Evolutionary conservation across 2,329 filamentous ascomycete genomes (phyloP).

Genomic region (Lasiodiplodia theobromae): DNA sequence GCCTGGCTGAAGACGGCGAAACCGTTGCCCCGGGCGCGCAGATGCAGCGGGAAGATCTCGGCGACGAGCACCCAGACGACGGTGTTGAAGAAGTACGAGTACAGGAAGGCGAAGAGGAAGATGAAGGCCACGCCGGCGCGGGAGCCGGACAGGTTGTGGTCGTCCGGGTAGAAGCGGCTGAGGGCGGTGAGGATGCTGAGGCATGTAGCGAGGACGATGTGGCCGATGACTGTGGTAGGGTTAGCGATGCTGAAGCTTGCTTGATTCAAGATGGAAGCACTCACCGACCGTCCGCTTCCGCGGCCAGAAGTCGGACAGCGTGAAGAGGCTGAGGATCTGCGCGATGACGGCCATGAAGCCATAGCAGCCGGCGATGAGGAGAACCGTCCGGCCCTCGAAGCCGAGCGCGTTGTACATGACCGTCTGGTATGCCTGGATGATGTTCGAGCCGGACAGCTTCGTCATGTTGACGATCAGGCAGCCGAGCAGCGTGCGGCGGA

Average conservation of each 20-base stretch:
- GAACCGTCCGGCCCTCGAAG: constrained; percentile 40
- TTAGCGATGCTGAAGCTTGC: too few relatives aligned
- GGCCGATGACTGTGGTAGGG: constrained; percentile 36
- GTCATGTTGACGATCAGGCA: constrained; percentile 46
- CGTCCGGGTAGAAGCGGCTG: constrained; percentile 32
- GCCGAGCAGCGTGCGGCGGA: constrained; percentile 43
- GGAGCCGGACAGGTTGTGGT: constrained; percentile 37
- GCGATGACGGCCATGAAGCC: constrained; percentile 49
- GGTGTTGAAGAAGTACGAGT: constrained; percentile 50
- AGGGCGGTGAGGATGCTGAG: constrained; percentile 41
- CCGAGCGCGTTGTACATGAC: constrained; percentile 47
- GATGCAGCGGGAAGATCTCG: constrained; percentile 45
- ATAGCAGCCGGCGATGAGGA: constrained; percentile 47
- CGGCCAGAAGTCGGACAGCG: constrained; percentile 46
- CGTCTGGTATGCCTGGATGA: constrained; percentile 50
- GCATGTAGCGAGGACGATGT: constrained; percentile 37
- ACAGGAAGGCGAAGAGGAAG: constrained; percentile 47
- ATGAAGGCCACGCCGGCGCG: constrained; percentile 47
- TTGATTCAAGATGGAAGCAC: too few relatives aligned
- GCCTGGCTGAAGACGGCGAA: constrained; percentile 44
- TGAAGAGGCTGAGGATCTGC: constrained; percentile 43
- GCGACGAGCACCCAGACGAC: constrained; percentile 45
- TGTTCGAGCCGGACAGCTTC: constrained; percentile 45
- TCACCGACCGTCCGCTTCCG: constrained; percentile 41
- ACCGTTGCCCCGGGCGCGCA: constrained; percentile 42